A percentile compares a stretch with the other conserved stretches of the same genome.
These are phyloP conservation scores for Cyclotella kingstonii DNA, from an alignment of 108 stramenopile species.

Conservation along the genomic window DNA sequence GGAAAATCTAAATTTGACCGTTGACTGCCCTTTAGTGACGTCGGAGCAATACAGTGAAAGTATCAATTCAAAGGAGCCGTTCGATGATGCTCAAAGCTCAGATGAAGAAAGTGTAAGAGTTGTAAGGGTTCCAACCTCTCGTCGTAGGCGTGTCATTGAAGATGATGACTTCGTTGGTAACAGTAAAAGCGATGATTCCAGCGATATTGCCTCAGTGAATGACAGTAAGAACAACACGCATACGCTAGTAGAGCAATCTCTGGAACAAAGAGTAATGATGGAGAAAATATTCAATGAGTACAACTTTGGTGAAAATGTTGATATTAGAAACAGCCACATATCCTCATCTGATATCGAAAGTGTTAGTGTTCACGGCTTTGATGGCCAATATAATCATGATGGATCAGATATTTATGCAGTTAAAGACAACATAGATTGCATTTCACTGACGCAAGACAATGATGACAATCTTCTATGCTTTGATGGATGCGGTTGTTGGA, in stretches of 20 bases:
- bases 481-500: conserved; percentile 38
- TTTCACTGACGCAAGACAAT: conserved; percentile 13
- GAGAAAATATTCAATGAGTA: conserved; percentile 4
- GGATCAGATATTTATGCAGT: background rate
- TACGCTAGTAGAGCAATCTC: too few relatives aligned
- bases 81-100: background rate
- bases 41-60: background rate
- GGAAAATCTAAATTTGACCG: too few relatives aligned
- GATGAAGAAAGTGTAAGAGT: conserved; percentile 3
- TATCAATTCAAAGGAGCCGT: background rate
- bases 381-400: background rate
- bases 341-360: background rate
- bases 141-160: conserved; percentile 7
- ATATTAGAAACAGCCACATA: conserved; percentile 2
- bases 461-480: conserved; percentile 20
- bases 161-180: conserved; percentile 1
- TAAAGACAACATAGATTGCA: conserved; percentile 1
- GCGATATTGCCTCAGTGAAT: background rate
- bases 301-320: background rate
- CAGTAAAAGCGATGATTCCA: conserved; percentile 1
- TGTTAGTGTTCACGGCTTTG: background rate
- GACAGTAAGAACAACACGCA: too few relatives aligned
- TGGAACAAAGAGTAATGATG: background rate
- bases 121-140: background rate
- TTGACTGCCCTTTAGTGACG: background rate